A percentile compares a stretch with the other conserved stretches of the same genome.
Conservation (phyloP, 2,329 filamentous ascomycete species). For the Penicillium sp. region DNA sequence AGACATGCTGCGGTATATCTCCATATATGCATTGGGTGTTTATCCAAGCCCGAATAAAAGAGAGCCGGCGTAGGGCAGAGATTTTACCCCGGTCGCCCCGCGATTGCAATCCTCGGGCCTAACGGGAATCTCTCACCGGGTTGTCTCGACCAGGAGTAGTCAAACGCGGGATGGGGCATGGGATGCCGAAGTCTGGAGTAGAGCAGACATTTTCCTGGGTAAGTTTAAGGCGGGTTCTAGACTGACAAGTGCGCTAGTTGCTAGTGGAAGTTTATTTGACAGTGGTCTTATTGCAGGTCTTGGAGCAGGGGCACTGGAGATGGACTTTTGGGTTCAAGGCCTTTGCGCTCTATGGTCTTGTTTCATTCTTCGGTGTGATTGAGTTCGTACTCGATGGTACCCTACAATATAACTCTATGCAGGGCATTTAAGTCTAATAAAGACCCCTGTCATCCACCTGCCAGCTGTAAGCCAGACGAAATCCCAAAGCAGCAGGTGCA, state of each 20-base stretch:
- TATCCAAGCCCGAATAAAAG: no score
- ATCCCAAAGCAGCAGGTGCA: neutral
- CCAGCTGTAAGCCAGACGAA: neutral
- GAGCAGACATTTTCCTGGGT: neutral
- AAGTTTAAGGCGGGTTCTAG: neutral
- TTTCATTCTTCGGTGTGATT: neutral
- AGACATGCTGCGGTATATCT: no score
- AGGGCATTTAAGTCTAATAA: neutral
- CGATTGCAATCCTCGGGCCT: neutral
- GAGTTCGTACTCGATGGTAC: neutral
- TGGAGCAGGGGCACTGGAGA: neutral
- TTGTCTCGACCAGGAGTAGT: neutral
- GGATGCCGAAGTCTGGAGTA: neutral
- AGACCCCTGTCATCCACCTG: no score
- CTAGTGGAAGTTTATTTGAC: neutral
- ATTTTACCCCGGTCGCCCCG: constrained; percentile 4
- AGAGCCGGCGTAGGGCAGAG: no score
- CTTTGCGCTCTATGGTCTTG: neutral
- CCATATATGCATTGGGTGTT: no score
- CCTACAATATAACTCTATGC: neutral
- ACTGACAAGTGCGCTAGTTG: neutral
- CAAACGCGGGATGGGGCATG: neutral
- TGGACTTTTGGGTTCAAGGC: no score
- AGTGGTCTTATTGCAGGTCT: neutral
- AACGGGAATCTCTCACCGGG: constrained; percentile 1